Evolutionary conservation across 805 yeast species (phyloP).

Genomic region (Metschnikowia peoriensis): DNA sequence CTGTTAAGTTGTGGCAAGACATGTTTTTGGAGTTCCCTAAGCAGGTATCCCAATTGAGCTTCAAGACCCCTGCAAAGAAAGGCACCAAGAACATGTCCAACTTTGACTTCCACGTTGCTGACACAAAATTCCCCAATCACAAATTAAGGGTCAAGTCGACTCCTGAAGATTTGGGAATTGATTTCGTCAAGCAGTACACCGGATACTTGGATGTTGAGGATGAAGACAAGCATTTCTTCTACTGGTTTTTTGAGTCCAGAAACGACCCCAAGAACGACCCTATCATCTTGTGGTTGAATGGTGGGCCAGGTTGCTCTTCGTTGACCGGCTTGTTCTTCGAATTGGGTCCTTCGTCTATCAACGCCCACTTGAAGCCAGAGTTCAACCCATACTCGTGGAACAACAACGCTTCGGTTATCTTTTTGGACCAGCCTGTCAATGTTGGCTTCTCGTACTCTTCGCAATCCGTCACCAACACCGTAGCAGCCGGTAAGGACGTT

Average conservation of each 20-base stretch:
- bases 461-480: conserved; percentile 61
- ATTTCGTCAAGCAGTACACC: conserved; percentile 75
- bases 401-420: conserved; percentile 82
- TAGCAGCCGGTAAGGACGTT: conserved; percentile 85
- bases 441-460: conserved; percentile 88
- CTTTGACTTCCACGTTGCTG: conserved; percentile 40
- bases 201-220: conserved; percentile 82
- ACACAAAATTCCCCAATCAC: conserved; percentile 39
- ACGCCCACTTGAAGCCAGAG: conserved; percentile 63
- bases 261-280: conserved; percentile 78
- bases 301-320: conserved; percentile 96
- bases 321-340: conserved; percentile 88
- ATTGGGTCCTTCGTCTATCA: conserved; percentile 82
- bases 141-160: conserved; percentile 21
- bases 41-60: conserved; percentile 48
- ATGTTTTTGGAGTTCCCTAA: conserved; percentile 60
- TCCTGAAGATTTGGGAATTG: conserved; percentile 58
- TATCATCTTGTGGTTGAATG: conserved; percentile 86
- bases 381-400: conserved; percentile 90
- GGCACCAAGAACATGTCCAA: conserved; percentile 19
- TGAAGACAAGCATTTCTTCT: conserved; percentile 87
- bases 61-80: conserved; percentile 50
- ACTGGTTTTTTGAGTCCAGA: conserved; percentile 86
- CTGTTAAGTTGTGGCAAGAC: conserved; percentile 59
- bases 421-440: conserved; percentile 90